Conservation (phyloP, 192 early-diverging fungal genomes). For the Entophlyctis luteolus region DNA sequence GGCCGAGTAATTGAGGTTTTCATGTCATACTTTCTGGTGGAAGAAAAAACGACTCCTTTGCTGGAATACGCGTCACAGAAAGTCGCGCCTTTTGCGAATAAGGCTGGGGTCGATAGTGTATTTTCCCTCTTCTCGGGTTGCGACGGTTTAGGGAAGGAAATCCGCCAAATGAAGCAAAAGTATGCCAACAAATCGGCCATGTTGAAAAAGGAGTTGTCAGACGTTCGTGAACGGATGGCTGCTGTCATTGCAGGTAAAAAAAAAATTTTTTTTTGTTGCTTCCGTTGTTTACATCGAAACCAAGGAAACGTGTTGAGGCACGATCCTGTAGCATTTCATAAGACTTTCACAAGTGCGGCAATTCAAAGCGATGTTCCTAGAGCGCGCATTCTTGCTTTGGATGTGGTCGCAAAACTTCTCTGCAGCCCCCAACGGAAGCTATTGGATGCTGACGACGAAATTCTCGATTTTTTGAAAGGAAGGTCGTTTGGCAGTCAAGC, state of each 20-base stretch:
- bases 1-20: neutral
- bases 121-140: neutral
- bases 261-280: neutral
- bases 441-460: too few relatives aligned
- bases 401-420: neutral
- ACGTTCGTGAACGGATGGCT: neutral
- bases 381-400: neutral
- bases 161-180: neutral
- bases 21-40: slow-evolving; percentile 5
- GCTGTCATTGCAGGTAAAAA: neutral
- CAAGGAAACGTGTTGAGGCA: slow-evolving; percentile 10
- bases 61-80: slow-evolving; percentile 1
- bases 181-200: neutral
- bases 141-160: slow-evolving; percentile 14
- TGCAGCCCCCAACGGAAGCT: slow-evolving; percentile 14
- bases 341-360: neutral
- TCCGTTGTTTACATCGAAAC: neutral
- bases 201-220: neutral
- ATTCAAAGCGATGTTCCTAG: neutral
- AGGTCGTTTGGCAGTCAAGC: too few relatives aligned
- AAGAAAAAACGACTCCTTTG: neutral
- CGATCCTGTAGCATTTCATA: too few relatives aligned
- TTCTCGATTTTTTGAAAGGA: too few relatives aligned
- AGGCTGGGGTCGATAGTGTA: neutral
- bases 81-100: neutral